Evolutionary conservation across 176 grass and related monocot genomes (phyloP).

Genomic region (Eremochloa ophiuroides): DNA sequence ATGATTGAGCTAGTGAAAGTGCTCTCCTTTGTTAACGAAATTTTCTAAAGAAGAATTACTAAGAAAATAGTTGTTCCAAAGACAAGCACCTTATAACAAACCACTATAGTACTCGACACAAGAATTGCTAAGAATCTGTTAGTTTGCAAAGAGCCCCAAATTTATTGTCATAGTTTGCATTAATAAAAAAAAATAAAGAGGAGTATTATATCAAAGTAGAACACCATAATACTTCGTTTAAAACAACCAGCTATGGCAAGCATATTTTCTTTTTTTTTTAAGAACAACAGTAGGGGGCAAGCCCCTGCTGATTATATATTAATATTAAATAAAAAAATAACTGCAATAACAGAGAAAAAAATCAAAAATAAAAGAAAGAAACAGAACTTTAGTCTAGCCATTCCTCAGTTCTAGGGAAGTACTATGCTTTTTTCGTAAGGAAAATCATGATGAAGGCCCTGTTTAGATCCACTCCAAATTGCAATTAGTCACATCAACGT

Average conservation of each 20-base stretch:
- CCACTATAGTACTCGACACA: neutral
- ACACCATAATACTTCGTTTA: neutral
- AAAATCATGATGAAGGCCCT: neutral
- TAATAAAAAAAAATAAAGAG: neutral
- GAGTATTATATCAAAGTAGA: neutral
- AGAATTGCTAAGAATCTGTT: neutral
- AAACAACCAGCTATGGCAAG: neutral
- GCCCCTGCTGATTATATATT: neutral
- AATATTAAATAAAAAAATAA: neutral
- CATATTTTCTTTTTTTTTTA: neutral
- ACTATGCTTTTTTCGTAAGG: neutral
- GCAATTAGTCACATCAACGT: too few species aligned
- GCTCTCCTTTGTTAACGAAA: neutral
- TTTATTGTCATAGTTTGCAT: neutral
- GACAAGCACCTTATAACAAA: neutral
- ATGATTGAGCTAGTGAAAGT: neutral
- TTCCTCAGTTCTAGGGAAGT: neutral
- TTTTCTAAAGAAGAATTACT: neutral
- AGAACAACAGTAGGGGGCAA: neutral
- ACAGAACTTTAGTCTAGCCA: neutral
- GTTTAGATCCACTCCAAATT: too few species aligned
- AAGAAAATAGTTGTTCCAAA: conserved; percentile 9
- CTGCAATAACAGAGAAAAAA: neutral
- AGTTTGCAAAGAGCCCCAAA: neutral
- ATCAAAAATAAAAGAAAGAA: neutral